Evolutionary conservation across 1,284 basidiomycete genomes (phyloP), one percentile per base, ranked within the genome.

Genomic region (Tilletia caries): DNA sequence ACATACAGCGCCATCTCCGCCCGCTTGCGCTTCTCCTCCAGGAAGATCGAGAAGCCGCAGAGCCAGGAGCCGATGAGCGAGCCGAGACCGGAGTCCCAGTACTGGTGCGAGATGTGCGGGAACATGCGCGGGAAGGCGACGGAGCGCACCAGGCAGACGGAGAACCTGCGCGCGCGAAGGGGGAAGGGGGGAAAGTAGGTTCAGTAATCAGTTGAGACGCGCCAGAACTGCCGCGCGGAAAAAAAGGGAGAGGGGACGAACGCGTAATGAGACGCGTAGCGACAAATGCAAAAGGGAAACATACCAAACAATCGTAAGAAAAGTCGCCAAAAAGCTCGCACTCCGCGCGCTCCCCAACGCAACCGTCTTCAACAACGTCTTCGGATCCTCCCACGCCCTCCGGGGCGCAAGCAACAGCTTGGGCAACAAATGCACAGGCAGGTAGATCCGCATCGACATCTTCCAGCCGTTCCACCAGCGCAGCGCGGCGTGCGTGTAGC

Each of bases 1-100:
- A 82, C 80, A 69, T 83, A 85, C 25, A 85, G 70, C 20, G 83
- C 83, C 84, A 85, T 85, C 69, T 85, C 84, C 0, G 80, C 77
- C 12, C 84, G 68, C 44, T 84, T 78, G 10, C 81, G 74, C 70
- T 81, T 83, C 71, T 84, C 83, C 68, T 84, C 84, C 48, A 85
- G 79, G 25, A 85, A 75, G 44, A 85, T 79, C 34, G 65, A 65
- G n/a, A 72, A 81, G 2, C 77, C 75, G 37, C 74, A 81, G 1
- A 69, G 73, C 34, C 76, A 43, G 5, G 65, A 76, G 33, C 73
- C 70, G 12, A 54, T 77, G 66, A 52, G 68, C 62, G 48, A 76
- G 69, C 67, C 79, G 71, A 64, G 34, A n/a, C 71, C 71, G 6
- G 43, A 68, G 70, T 64, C 76, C 78, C 50, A 79, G 25, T 10